Conservation (phyloP, 2,329 filamentous ascomycete species). For the Penicillium sp. region DNA sequence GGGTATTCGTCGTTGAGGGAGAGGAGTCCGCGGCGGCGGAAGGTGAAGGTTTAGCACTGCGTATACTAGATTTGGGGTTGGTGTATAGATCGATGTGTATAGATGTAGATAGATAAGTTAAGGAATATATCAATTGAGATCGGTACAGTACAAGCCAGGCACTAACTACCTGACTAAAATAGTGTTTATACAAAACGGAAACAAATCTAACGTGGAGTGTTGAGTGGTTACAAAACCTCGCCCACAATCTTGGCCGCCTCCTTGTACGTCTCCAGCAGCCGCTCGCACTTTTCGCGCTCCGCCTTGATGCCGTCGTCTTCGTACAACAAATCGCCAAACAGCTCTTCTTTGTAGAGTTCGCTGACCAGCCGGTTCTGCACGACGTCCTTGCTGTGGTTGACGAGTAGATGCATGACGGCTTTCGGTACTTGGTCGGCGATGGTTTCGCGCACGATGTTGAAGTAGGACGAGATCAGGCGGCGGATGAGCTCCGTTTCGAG, state of each 20-base stretch:
- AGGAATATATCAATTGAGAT: not conserved
- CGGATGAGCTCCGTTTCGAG: slow-evolving; percentile 98
- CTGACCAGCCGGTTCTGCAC: slow-evolving; percentile 96
- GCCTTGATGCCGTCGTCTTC: slow-evolving; percentile 97
- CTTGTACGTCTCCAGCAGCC: slow-evolving; percentile 88
- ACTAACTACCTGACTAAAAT: too few relatives aligned
- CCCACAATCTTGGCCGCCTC: slow-evolving; percentile 98
- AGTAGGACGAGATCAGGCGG: slow-evolving; percentile 94
- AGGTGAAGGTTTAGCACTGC: slow-evolving; percentile 10
- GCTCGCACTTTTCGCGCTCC: slow-evolving; percentile 97
- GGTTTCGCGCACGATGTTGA: slow-evolving; percentile 98
- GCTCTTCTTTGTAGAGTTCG: slow-evolving; percentile 84
- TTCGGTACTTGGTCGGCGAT: slow-evolving; percentile 98
- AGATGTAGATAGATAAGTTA: not conserved
- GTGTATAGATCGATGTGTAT: not conserved
- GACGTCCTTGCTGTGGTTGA: slow-evolving; percentile 97
- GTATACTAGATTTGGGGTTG: too few relatives aligned
- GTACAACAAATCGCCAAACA: slow-evolving; percentile 91
- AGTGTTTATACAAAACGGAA: slow-evolving; percentile 6
- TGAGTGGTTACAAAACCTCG: slow-evolving; percentile 68
- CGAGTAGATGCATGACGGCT: slow-evolving; percentile 96
- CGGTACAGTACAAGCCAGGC: slow-evolving; percentile 4
- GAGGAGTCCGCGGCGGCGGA: slow-evolving; percentile 8
- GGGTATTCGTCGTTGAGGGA: slow-evolving; percentile 8
- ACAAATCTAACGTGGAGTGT: too few relatives aligned